Base-by-base conservation (phyloP, 1,284 basidiomycete species). In the Bondarzewia mesenterica region DNA sequence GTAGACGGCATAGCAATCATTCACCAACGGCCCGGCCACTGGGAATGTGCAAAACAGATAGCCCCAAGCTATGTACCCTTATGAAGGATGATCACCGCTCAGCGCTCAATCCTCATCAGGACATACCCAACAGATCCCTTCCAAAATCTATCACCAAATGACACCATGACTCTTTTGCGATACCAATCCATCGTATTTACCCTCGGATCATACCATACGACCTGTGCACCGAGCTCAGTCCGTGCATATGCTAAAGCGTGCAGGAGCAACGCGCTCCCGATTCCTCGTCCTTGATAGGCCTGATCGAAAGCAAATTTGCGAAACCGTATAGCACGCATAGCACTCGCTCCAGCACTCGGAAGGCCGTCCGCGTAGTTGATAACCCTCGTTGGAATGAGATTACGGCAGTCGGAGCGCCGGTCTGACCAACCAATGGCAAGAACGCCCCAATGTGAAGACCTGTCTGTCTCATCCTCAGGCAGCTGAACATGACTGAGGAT, bases 191-290 rank as follows among this genome's bases (percentile, higher is more conserved):
- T 56, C 18, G 65, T 72, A 18, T 68, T 64, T 43, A 64, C 54
- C 51, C 79, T 63, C 7, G 78, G 79, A 57, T 82, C 78, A 60
- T 77, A 82, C 78, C 78, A 82, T 5, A 77, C 60, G 12, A 71
- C 55, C 2, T 50, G 53, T 16, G 66, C 72, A 14, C 63, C 63
- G 42, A 72, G 54, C 42, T 72, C 63, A 12, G 60, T 55, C 51
- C 57, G 60, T 21, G 70, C 71, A 22, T 65, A 60, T n/a, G 61
- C 59, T 50, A 71, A 63, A 7, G 67, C 65, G 54, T 72, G 64
- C 21, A 56, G 51, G 42, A 83, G 63, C 35, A 80, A 64, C 44
- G 57, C 60, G 18, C 74, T 72, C 20, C 78, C 78, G 50, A 83
- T 68, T 18, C 79, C 80, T 50, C 57, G 69, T 18, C 72, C 66